phyloP scores from a whole-genome alignment of 352 stramenopile genomes.

The Phytophthora sansomeana region DNA sequence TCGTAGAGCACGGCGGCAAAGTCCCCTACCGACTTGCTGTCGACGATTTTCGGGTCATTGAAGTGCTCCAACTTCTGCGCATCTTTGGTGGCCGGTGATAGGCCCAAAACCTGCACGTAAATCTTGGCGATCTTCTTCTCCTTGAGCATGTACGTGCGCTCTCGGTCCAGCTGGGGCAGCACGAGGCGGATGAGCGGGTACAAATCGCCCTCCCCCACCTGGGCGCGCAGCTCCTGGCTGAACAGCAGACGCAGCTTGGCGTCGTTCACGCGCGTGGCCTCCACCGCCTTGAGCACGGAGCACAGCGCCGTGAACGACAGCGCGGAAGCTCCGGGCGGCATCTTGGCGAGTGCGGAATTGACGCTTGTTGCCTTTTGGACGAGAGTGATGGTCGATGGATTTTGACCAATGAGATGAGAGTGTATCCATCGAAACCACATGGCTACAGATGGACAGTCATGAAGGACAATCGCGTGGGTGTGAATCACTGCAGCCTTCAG shows the following conservation, averaged over 20 bases:
- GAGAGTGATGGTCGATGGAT: slow-evolving; percentile 15
- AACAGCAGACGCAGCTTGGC: slow-evolving; percentile 83
- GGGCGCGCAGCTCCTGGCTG: slow-evolving; percentile 61
- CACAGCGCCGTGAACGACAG: slow-evolving; percentile 83
- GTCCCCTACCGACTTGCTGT: slow-evolving; percentile 83
- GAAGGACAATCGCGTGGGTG: not conserved
- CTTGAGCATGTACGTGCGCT: slow-evolving; percentile 89
- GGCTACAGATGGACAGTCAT: not conserved
- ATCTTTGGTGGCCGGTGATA: slow-evolving; percentile 68
- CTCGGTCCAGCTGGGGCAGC: slow-evolving; percentile 82
- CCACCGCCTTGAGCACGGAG: slow-evolving; percentile 72
- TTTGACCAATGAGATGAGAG: slow-evolving; percentile 22
- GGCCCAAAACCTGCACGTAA: slow-evolving; percentile 78
- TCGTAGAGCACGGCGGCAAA: slow-evolving; percentile 83
- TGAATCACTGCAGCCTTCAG: not conserved
- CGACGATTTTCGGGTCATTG: slow-evolving; percentile 83
- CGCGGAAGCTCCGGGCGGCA: not conserved
- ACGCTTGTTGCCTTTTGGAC: not conserved
- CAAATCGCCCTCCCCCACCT: slow-evolving; percentile 64
- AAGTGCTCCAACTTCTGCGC: slow-evolving; percentile 85
- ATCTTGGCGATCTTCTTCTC: slow-evolving; percentile 88
- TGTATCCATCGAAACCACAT: not conserved
- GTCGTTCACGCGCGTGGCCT: slow-evolving; percentile 77
- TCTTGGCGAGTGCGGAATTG: not conserved
- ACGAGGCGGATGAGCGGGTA: slow-evolving; percentile 82